These are phyloP conservation scores for Mucor circinelloides DNA, from an alignment of 371 early-diverging fungal genomes.

Conservation along the genomic window DNA sequence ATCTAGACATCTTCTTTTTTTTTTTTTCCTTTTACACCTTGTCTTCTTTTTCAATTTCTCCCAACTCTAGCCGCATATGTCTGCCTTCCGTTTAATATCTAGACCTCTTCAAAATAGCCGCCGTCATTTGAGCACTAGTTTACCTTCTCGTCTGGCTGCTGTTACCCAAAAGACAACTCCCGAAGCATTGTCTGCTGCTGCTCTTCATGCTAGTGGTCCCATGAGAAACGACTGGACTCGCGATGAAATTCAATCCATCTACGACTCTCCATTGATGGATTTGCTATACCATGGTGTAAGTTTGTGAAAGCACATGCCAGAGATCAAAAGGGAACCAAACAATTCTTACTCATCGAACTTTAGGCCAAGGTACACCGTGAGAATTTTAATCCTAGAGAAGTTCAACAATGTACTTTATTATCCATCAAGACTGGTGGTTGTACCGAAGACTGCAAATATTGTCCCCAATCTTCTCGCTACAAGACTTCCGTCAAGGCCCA, in stretches of 20 bases:
- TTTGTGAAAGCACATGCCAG: slow-evolving; percentile 17
- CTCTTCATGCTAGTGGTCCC: slow-evolving; percentile 59
- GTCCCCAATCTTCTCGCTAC: slow-evolving; percentile 82
- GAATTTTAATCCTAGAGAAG: slow-evolving; percentile 72
- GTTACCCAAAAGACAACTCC: slow-evolving; percentile 40
- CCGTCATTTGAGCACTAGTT: slow-evolving; percentile 51
- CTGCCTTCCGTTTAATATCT: slow-evolving; percentile 43
- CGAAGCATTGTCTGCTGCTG: slow-evolving; percentile 57
- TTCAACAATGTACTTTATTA: slow-evolving; percentile 83
- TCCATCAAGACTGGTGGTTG: slow-evolving; percentile 92
- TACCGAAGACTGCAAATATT: slow-evolving; percentile 86
- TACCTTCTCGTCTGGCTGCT: slow-evolving; percentile 58
- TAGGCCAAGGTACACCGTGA: slow-evolving; percentile 81
- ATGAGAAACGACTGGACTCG: slow-evolving; percentile 76
- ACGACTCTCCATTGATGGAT: slow-evolving; percentile 83
- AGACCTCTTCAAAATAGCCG: slow-evolving; percentile 37
- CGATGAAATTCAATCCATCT: slow-evolving; percentile 78
- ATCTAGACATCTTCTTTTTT: neutral
- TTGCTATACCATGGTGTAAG: slow-evolving; percentile 77
- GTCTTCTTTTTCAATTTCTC: slow-evolving; percentile 12
- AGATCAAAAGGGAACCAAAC: too few species aligned
- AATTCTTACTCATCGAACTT: neutral
- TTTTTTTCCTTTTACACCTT: slow-evolving; percentile 15
- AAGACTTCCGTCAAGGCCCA: slow-evolving; percentile 74
- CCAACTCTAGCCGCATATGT: slow-evolving; percentile 28